Evolutionary conservation across 495 filamentous ascomycete species (phyloP).

Genomic region (Podospora pseudopauciseta): DNA sequence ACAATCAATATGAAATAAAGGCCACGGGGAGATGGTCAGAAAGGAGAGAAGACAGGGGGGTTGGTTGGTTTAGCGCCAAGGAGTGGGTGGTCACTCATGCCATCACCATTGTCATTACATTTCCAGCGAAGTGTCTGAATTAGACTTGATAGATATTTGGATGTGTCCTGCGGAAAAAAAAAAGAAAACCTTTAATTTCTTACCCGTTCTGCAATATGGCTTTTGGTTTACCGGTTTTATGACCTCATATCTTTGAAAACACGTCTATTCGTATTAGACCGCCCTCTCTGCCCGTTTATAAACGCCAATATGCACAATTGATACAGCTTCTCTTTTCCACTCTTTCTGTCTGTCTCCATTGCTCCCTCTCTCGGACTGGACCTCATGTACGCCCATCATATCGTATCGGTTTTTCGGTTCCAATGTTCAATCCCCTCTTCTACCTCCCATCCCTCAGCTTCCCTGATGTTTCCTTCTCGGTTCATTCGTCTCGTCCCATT

Average conservation of each 20-base stretch:
- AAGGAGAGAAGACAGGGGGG: neutral
- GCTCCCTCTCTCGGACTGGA: slow-evolving; percentile 1
- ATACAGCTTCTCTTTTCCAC: slow-evolving; percentile 6
- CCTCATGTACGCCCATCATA: neutral
- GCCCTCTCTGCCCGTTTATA: neutral
- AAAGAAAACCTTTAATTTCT: neutral
- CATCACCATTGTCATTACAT: neutral
- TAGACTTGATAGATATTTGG: neutral
- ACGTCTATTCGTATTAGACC: neutral
- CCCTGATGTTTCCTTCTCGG: neutral
- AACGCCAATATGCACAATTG: slow-evolving; percentile 32
- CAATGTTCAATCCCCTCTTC: neutral
- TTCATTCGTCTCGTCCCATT: neutral
- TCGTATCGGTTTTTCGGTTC: neutral
- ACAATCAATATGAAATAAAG: neutral
- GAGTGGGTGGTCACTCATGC: neutral
- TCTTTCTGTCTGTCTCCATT: neutral
- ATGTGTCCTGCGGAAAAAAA: neutral
- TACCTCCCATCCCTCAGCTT: neutral
- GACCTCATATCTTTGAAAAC: neutral
- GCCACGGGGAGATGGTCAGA: neutral
- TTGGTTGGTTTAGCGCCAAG: neutral
- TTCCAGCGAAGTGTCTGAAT: neutral
- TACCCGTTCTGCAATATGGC: too few relatives aligned
- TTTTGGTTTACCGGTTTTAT: neutral